Evolutionary conservation across 352 stramenopile genomes (phyloP), one percentile per base, ranked within the genome.

Genomic region (Pythium sp.): DNA sequence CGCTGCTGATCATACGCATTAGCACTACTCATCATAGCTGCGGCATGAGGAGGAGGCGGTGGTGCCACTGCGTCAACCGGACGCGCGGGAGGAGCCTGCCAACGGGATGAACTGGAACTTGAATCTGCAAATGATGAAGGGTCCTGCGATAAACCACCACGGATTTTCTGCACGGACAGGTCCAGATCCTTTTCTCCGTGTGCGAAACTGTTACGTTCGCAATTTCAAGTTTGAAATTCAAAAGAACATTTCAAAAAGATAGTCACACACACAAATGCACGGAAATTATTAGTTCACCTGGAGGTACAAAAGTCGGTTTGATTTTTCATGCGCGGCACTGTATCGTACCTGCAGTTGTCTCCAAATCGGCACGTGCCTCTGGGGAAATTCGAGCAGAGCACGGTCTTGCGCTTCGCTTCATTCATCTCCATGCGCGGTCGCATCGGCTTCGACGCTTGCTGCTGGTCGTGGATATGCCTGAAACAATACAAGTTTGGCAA

Each of bases 341-440:
- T 58, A 72, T 74, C 73, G 68, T 86, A 94, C 84, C 79, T 94
- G 84, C 87, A 95, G 47, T 87, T 89, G 76, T 91, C 86, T 63
- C 87, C 87, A 78, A 84, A 95, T 62, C 86, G 84, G 68, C 87
- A 95, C n/a, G 70, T 87, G 5, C 85, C 85, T 28, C 77, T 61
- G 2, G 85, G 86, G 62, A 80, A 94, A 63, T 93, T 92, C 46
- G 79, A 80, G 72, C 87, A 95, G 32, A 95, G 68, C 67, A 87
- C 80, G 11, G 87, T 93, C 76, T 95, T 94, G 51, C 81, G 82
- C 69, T 76, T 82, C 32, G 59, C 56, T 38, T 90, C 75, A 46
- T 74, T 71, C 58, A 78, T 78, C 65, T 91, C 84, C 15, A 67
- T 28, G 2, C 65, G 76, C 12, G 72, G 54, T 46, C 66, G 61